Evolutionary conservation across 768 basidiomycete genomes (phyloP).

Genomic region (Panaeolus cyanescens): DNA sequence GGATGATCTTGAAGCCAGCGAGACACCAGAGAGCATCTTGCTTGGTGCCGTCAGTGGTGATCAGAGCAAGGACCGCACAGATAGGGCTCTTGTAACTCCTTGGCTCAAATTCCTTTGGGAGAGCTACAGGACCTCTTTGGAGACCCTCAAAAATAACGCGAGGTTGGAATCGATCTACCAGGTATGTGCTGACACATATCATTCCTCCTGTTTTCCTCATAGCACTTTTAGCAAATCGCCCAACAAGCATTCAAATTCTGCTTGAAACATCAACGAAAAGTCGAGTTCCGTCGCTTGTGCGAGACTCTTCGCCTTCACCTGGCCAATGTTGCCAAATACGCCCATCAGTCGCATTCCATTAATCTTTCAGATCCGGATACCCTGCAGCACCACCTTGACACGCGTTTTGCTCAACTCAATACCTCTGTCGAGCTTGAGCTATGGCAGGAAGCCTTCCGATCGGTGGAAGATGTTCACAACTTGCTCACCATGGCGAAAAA

Average conservation of each 20-base stretch:
- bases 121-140: slow-evolving; percentile 92
- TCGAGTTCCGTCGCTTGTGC: slow-evolving; percentile 95
- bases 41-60: slow-evolving; percentile 87
- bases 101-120: slow-evolving; percentile 99
- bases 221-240: slow-evolving; percentile 73
- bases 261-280: slow-evolving; percentile 88
- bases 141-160: slow-evolving; percentile 95
- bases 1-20: slow-evolving; percentile 94
- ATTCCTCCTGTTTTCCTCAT: not conserved
- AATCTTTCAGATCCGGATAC: slow-evolving; percentile 95
- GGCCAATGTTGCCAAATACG: slow-evolving; percentile 91
- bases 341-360: slow-evolving; percentile 91
- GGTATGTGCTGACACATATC: slow-evolving; percentile 44
- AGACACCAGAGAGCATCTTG: slow-evolving; percentile 91
- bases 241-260: slow-evolving; percentile 98
- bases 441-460: slow-evolving; percentile 99
- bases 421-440: slow-evolving; percentile 97
- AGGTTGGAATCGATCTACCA: slow-evolving; percentile 93
- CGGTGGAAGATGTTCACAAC: slow-evolving; percentile 97
- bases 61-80: slow-evolving; percentile 92
- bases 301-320: slow-evolving; percentile 96
- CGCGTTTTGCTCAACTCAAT: slow-evolving; percentile 94
- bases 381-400: slow-evolving; percentile 93
- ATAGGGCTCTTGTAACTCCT: slow-evolving; percentile 92
- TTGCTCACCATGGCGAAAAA: slow-evolving; percentile 93